phyloP scores from a whole-genome alignment of 176 grass and related monocot species.

The Tillandsia leiboldiana region DNA sequence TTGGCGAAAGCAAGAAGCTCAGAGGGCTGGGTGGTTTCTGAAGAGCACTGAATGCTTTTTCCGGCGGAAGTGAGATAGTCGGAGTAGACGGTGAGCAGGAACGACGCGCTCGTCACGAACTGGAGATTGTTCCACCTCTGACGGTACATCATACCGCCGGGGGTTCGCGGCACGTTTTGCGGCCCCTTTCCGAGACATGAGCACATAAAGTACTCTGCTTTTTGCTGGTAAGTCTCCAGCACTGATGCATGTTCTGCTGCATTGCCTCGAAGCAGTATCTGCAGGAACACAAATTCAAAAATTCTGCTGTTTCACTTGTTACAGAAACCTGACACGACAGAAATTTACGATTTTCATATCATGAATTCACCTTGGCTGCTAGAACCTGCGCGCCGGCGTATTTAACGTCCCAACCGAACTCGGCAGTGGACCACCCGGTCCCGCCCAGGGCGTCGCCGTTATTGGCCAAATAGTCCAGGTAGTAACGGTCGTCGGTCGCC shows the following conservation, averaged over 20 bases:
- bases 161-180: conserved; percentile 41
- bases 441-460: conserved; percentile 74
- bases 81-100: conserved; percentile 59
- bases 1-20: conserved; percentile 48
- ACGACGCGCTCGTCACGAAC: conserved; percentile 69
- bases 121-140: conserved; percentile 87
- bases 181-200: conserved; percentile 53
- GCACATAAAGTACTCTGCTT: conserved; percentile 67
- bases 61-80: conserved; percentile 40
- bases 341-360: neutral
- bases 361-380: conserved; percentile 28
- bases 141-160: conserved; percentile 57
- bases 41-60: conserved; percentile 22
- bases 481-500: conserved; percentile 33
- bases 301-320: neutral
- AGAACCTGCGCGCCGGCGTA: conserved; percentile 78
- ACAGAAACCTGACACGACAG: neutral
- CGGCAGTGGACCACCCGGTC: conserved; percentile 39
- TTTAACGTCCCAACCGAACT: conserved; percentile 94
- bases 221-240: conserved; percentile 55
- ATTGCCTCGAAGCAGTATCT: conserved; percentile 49
- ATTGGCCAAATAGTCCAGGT: conserved; percentile 67
- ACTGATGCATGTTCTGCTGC: conserved; percentile 24
- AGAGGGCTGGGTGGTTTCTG: conserved; percentile 25
- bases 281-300: conserved; percentile 3